Conservation (phyloP, 345 rosid species). For the Eucalyptus cloeziana region DNA sequence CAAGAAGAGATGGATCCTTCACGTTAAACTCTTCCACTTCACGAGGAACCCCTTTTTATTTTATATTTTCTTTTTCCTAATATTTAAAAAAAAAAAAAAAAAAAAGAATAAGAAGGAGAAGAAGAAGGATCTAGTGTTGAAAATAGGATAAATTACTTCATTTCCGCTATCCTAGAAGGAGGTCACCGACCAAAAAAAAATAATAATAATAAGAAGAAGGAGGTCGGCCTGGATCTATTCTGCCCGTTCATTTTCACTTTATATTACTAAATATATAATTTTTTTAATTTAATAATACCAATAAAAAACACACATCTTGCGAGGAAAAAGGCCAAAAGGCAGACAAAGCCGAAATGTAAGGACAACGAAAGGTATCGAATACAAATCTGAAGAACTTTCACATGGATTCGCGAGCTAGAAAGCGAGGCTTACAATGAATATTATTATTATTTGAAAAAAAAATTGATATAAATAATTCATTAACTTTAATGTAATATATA, state of each 20-base stretch:
- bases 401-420: background rate
- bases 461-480: background rate
- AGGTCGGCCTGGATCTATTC: background rate
- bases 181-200: background rate
- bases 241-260: background rate
- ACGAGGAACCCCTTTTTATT: background rate
- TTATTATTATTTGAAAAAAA: background rate
- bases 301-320: background rate
- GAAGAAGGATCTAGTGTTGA: background rate
- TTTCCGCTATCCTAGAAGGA: background rate
- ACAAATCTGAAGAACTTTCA: background rate
- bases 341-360: background rate
- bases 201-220: no score
- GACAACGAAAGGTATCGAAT: background rate
- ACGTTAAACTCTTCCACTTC: background rate
- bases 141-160: background rate
- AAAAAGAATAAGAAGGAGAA: no score
- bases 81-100: no score
- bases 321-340: background rate
- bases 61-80: background rate
- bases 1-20: background rate
- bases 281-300: background rate
- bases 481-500: no score
- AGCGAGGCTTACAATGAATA: background rate
- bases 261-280: fast-evolving